phyloP scores from a whole-genome alignment of 495 filamentous ascomycete species.

The Neurospora tetraspora region DNA sequence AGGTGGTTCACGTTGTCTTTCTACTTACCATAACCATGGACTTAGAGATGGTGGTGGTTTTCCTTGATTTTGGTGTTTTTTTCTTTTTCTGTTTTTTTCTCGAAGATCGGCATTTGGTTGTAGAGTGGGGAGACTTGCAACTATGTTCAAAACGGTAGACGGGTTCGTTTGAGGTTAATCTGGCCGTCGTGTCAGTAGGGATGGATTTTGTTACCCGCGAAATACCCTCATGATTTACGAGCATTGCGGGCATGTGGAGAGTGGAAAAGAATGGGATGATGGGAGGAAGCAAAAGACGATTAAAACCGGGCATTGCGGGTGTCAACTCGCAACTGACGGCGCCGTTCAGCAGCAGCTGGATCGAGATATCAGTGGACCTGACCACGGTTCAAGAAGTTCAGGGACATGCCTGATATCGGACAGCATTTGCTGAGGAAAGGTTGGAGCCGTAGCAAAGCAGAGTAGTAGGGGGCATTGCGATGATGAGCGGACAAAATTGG shows the following conservation, averaged over 20 bases:
- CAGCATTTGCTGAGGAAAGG: background rate
- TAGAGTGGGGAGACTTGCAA: background rate
- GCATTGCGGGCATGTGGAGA: background rate
- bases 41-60: conserved; percentile 2
- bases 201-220: background rate
- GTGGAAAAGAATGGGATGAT: background rate
- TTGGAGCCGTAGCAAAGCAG: background rate
- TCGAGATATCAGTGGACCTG: background rate
- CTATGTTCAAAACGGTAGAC: background rate
- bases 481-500: background rate
- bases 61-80: background rate
- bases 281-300: background rate
- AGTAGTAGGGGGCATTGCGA: background rate
- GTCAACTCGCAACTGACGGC: background rate
- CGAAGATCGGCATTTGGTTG: background rate
- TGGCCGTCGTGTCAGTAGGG: background rate
- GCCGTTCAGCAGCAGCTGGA: background rate
- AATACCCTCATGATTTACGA: conserved; percentile 4
- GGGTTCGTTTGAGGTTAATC: background rate
- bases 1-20: conserved; percentile 1
- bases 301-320: background rate
- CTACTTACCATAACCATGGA: background rate
- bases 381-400: background rate
- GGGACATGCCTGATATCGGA: background rate
- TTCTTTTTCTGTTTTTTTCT: background rate